phyloP scores from a whole-genome alignment of 106 monocot species.

The Phalaenopsis aphrodite region DNA sequence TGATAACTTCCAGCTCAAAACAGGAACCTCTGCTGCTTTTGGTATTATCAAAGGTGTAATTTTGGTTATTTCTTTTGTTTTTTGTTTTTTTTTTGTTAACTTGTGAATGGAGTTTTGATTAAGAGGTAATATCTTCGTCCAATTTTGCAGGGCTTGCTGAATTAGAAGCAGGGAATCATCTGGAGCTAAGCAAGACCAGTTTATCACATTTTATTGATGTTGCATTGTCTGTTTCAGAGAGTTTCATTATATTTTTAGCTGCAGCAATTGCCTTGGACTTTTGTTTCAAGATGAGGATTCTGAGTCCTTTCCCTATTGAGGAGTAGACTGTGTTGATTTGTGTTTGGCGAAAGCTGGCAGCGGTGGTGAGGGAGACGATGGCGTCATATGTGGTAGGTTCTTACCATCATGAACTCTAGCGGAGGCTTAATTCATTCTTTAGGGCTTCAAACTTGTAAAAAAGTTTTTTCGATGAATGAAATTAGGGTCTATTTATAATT shows the following conservation, averaged over 20 bases:
- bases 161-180: slow-evolving; percentile 32
- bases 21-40: slow-evolving; percentile 74
- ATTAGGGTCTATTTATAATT: too few species aligned
- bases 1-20: slow-evolving; percentile 81
- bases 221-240: slow-evolving; percentile 41
- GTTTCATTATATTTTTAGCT: slow-evolving; percentile 54
- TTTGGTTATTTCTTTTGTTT: neutral
- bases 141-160: slow-evolving; percentile 67
- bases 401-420: too few species aligned
- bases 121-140: neutral
- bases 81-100: neutral
- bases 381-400: too few species aligned
- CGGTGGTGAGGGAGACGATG: slow-evolving; percentile 12
- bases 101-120: neutral
- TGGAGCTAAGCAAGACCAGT: slow-evolving; percentile 25
- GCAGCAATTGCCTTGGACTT: slow-evolving; percentile 82
- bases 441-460: too few species aligned
- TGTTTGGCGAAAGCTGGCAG: neutral
- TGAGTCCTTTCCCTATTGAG: slow-evolving; percentile 64
- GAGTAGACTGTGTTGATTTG: slow-evolving; percentile 9
- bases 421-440: too few species aligned
- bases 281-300: slow-evolving; percentile 66
- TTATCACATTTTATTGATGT: slow-evolving; percentile 35
- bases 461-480: too few species aligned
- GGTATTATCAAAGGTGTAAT: slow-evolving; percentile 65